Evolutionary conservation across 2,329 filamentous ascomycete species (phyloP), one percentile per base, ranked within the genome.

Genomic region (Aspergillus sp.): DNA sequence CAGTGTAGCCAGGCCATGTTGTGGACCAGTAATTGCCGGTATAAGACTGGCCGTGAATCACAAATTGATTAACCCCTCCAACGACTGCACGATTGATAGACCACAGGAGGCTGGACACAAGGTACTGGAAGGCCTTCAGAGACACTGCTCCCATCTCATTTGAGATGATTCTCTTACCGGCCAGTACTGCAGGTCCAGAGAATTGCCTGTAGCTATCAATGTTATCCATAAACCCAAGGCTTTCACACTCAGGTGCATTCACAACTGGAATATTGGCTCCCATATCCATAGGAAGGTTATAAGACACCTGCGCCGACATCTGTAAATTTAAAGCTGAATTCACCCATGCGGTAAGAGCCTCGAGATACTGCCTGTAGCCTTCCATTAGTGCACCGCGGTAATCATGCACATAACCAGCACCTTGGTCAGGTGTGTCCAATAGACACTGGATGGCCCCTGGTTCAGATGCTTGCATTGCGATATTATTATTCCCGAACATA

Each of bases 1-100:
- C 60, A 1, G 68, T 69, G 44, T 67, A 73, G 0, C 69, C 69
- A 2, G 73, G 73, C 72, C 74, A 76, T 0, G 70, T 74, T 2
- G 71, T 75, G 36, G 69, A 66, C 0, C 56, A 52, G 44, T 75
- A 75, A 5, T 66, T 51, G 1, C 66, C 67, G 1, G 62, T 64
- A 40, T 70, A 74, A 0, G 71, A 56, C 39, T 60, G 60, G 0
- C 72, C 73, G 42, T 77, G 74, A 8, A 75, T 53, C 6, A 76
- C 66, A 32, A 70, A 54, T 39, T 68, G 63, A 37, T 71, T 75
- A 28, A 75, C 59, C 5, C 66, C 67, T 8, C 64, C 72, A 0
- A 64, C 66, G 19, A 69, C 56, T 0, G 67, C 65, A 5, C 62
- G 55, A 37, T 72, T 72, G 10, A 69, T 54, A 10, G 61, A 51